A percentile compares a stretch with the other conserved stretches of the same genome.
Conservation (phyloP, 2,329 filamentous ascomycete genomes). For the Aspergillus pseudoglaucus region DNA sequence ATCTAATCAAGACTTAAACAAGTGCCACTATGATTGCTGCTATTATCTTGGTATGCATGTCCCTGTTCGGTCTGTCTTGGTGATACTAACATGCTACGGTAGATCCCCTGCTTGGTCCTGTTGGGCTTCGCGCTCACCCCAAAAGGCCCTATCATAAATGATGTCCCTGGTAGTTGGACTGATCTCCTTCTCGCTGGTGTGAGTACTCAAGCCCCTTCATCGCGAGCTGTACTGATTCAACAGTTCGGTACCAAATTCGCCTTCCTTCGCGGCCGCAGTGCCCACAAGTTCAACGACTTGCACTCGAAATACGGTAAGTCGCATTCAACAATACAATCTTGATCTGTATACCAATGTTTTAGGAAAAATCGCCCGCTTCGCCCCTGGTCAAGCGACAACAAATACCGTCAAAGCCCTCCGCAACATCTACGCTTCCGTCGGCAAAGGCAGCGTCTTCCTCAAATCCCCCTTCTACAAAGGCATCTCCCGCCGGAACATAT, state of each 20-base stretch:
- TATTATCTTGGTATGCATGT: conserved; percentile 7
- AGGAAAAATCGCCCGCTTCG: conserved; percentile 17
- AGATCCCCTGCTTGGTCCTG: conserved; percentile 10
- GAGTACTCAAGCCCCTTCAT: not conserved
- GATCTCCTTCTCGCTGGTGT: conserved; percentile 15
- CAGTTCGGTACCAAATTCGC: conserved; percentile 16
- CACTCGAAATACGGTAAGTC: conserved; percentile 14
- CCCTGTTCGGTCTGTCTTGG: not conserved
- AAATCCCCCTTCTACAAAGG: conserved; percentile 19
- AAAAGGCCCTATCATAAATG: conserved; percentile 13
- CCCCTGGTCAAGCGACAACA: conserved; percentile 18
- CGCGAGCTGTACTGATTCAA: not conserved
- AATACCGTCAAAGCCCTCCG: conserved; percentile 19
- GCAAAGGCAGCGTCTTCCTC: conserved; percentile 15
- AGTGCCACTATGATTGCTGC: conserved; percentile 1
- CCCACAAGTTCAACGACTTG: conserved; percentile 13
- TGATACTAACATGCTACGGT: no score
- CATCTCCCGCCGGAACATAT: conserved; percentile 19
- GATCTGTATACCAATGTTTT: not conserved
- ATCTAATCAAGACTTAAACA: no score
- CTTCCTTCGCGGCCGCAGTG: conserved; percentile 15
- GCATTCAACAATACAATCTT: not conserved
- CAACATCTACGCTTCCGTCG: conserved; percentile 16
- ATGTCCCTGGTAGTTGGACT: conserved; percentile 9
- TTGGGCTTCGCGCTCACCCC: conserved; percentile 10